phyloP scores from a whole-genome alignment of 495 filamentous ascomycete species.

The Aspergillus affinis region DNA sequence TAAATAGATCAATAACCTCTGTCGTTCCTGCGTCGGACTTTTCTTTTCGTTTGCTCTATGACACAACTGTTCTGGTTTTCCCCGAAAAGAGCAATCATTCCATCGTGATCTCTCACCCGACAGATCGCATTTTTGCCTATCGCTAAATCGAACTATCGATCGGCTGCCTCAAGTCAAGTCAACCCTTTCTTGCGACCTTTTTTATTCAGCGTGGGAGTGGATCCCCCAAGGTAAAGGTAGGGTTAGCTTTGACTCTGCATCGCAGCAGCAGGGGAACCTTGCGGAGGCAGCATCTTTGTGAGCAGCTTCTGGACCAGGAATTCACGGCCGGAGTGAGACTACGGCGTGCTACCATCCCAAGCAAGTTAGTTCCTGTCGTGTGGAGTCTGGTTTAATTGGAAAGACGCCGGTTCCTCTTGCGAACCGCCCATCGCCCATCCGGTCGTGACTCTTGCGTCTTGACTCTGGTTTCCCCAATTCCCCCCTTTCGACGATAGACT shows the following conservation, averaged over 20 bases:
- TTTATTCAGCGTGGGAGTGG: conserved; percentile 3
- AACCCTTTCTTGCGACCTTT: neutral
- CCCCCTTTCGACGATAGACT: conserved; percentile 4
- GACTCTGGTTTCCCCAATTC: conserved; percentile 1
- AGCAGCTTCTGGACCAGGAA: conserved; percentile 1
- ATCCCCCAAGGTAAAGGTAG: neutral
- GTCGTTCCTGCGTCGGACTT: conserved; percentile 15
- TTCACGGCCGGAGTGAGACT: neutral
- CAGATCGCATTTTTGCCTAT: neutral
- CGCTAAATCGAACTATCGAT: neutral
- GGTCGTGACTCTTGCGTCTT: conserved; percentile 2
- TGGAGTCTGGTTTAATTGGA: conserved; percentile 23
- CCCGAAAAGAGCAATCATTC: neutral
- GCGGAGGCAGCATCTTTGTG: conserved; percentile 3
- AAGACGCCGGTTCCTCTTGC: conserved; percentile 11
- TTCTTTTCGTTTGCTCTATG: neutral
- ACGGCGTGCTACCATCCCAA: neutral
- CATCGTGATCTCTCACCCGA: neutral
- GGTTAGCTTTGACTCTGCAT: conserved; percentile 5
- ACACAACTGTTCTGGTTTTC: neutral
- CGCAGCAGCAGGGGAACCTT: conserved; percentile 6
- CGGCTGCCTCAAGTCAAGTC: too few relatives aligned
- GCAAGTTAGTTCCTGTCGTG: conserved; percentile 3
- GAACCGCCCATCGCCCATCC: conserved; percentile 15
- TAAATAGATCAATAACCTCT: conserved; percentile 3